Evolutionary conservation across 1,284 basidiomycete genomes (phyloP).

Genomic region (Dichomitus squalens): DNA sequence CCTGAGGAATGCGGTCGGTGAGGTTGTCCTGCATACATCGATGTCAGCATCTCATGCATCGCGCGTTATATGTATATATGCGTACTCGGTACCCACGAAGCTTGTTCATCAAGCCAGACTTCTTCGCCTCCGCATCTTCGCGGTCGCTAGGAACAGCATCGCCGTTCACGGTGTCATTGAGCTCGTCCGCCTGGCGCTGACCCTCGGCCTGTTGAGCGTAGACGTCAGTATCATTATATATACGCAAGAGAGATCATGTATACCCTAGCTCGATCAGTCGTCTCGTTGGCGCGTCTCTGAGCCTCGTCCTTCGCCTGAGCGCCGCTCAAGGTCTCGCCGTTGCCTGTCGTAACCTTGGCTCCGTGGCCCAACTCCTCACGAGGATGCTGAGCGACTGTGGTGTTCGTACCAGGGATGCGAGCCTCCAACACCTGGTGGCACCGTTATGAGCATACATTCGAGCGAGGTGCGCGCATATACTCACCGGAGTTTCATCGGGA

Average conservation of each 20-base stretch:
- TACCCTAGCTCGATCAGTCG: slow-evolving; percentile 24
- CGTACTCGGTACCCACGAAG: slow-evolving; percentile 42
- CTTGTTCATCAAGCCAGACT: slow-evolving; percentile 50
- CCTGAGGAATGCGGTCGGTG: slow-evolving; percentile 55
- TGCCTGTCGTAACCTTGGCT: slow-evolving; percentile 29
- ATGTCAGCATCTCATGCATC: neutral
- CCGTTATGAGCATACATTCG: neutral
- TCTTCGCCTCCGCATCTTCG: slow-evolving; percentile 52
- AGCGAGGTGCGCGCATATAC: slow-evolving; percentile 10
- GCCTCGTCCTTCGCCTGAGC: slow-evolving; percentile 31
- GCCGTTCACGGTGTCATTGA: slow-evolving; percentile 31
- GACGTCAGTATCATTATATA: neutral
- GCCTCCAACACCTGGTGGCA: slow-evolving; percentile 45
- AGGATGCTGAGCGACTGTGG: slow-evolving; percentile 50
- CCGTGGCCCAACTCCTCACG: slow-evolving; percentile 32
- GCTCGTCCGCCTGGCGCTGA: slow-evolving; percentile 36
- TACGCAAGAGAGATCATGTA: neutral
- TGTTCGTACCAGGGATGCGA: slow-evolving; percentile 46
- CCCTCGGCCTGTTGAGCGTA: slow-evolving; percentile 23
- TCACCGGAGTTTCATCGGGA: slow-evolving; percentile 34
- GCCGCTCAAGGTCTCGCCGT: slow-evolving; percentile 41
- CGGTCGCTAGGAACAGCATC: slow-evolving; percentile 35
- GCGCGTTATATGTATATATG: neutral
- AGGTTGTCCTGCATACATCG: slow-evolving; percentile 42
- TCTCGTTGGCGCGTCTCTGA: slow-evolving; percentile 23